Conservation (phyloP, 371 early-diverging fungal genomes). For the Rhizopus stolonifer region DNA sequence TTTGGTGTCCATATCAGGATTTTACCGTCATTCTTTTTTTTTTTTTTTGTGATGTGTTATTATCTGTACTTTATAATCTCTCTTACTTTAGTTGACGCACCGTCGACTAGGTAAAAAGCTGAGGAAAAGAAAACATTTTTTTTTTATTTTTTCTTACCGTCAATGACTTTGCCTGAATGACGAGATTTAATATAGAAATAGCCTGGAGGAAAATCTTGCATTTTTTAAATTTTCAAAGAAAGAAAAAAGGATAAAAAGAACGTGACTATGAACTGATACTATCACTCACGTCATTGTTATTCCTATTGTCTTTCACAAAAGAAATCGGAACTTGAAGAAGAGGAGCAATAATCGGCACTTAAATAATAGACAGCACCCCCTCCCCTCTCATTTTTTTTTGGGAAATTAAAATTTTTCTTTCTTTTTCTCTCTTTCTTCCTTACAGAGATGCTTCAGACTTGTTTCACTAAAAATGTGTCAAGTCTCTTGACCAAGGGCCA, state of each 20-base stretch:
- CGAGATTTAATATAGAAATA: slow-evolving; percentile 52
- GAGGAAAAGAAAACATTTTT: background rate
- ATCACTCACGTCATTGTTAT: no score
- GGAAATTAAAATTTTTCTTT: background rate
- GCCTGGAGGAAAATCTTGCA: slow-evolving; percentile 47
- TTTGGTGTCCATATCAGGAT: slow-evolving; percentile 49
- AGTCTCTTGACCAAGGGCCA: background rate
- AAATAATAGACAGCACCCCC: background rate
- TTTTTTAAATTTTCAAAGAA: slow-evolving; percentile 5
- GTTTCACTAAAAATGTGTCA: background rate
- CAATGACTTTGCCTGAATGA: slow-evolving; percentile 42
- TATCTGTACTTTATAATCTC: background rate
- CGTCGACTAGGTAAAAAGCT: slow-evolving; percentile 28
- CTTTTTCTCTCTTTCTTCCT: background rate
- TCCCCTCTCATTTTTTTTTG: background rate
- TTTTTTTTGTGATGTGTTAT: no score
- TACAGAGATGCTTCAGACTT: background rate
- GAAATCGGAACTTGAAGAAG: no score
- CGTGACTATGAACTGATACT: no score
- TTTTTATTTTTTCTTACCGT: slow-evolving; percentile 24
- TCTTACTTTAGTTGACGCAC: slow-evolving; percentile 32
- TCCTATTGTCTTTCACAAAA: no score
- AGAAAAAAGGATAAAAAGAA: background rate
- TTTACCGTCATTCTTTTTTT: slow-evolving; percentile 47
- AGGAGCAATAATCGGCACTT: no score